These are phyloP conservation scores for Coleophoma eucalyptorum DNA, from an alignment of 2,329 filamentous ascomycete genomes.

Conservation along the genomic window DNA sequence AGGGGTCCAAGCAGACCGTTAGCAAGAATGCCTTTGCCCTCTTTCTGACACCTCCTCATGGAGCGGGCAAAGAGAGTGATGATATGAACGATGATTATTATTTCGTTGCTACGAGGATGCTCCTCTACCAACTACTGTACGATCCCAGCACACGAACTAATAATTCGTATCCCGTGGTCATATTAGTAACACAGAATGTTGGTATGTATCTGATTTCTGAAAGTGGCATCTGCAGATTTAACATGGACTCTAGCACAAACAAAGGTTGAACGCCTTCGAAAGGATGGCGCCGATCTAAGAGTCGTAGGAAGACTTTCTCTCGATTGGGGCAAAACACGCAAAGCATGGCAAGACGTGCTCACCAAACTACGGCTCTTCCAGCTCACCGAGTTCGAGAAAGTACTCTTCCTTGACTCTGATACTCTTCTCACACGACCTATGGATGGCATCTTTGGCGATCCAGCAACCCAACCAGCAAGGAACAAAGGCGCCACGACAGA, in stretches of 20 bases:
- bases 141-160: slow-evolving; percentile 28
- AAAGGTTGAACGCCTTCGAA: slow-evolving; percentile 27
- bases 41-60: background rate
- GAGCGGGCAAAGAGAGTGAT: background rate
- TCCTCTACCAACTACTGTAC: slow-evolving; percentile 38
- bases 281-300: slow-evolving; percentile 34
- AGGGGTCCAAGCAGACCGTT: too few species aligned
- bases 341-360: slow-evolving; percentile 19
- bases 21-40: background rate
- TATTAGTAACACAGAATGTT: background rate
- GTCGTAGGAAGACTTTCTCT: slow-evolving; percentile 28
- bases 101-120: slow-evolving; percentile 32
- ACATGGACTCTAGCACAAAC: background rate
- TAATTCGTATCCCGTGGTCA: slow-evolving; percentile 6
- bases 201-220: background rate
- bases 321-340: slow-evolving; percentile 26
- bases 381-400: slow-evolving; percentile 27
- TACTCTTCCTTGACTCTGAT: slow-evolving; percentile 33
- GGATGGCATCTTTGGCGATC: slow-evolving; percentile 30
- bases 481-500: background rate
- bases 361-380: slow-evolving; percentile 32
- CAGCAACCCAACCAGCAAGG: slow-evolving; percentile 1
- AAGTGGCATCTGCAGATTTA: background rate
- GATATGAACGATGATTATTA: slow-evolving; percentile 23
- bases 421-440: slow-evolving; percentile 25